phyloP scores from a whole-genome alignment of 2,329 filamentous ascomycete species.

The Colletotrichum cordylinicola region DNA sequence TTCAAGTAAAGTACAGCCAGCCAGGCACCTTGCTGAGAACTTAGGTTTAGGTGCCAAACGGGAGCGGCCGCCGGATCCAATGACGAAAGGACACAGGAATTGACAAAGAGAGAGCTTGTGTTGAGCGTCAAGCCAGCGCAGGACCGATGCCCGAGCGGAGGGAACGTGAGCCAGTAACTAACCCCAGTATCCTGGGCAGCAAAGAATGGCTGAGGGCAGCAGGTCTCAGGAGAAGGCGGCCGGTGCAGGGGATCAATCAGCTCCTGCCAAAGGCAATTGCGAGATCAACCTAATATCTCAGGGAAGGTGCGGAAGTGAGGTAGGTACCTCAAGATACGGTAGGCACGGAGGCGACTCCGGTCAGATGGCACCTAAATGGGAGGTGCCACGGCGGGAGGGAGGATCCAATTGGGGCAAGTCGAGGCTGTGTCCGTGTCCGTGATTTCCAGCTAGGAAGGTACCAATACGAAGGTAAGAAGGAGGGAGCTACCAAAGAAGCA shows the following conservation, averaged over 20 bases:
- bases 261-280: not conserved
- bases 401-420: not conserved
- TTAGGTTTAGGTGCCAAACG: not conserved
- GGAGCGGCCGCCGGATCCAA: not conserved
- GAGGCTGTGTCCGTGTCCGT: not conserved
- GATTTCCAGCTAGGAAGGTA: not conserved
- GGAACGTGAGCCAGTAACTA: slow-evolving; percentile 7
- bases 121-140: slow-evolving; percentile 4
- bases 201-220: not conserved
- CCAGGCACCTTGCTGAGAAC: not conserved
- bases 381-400: not conserved
- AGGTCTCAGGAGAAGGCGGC: not conserved
- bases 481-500: not conserved
- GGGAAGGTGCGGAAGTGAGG: not conserved
- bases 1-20: not conserved
- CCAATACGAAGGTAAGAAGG: not conserved
- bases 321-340: not conserved
- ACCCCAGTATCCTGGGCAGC: not conserved
- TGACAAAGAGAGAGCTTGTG: not conserved
- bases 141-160: slow-evolving; percentile 3
- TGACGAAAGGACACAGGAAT: not conserved
- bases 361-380: not conserved
- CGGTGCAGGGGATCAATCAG: not conserved
- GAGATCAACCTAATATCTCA: not conserved
- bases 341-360: not conserved